Conservation (phyloP, 179 eudicot genomes). For the Silene coronaria region DNA sequence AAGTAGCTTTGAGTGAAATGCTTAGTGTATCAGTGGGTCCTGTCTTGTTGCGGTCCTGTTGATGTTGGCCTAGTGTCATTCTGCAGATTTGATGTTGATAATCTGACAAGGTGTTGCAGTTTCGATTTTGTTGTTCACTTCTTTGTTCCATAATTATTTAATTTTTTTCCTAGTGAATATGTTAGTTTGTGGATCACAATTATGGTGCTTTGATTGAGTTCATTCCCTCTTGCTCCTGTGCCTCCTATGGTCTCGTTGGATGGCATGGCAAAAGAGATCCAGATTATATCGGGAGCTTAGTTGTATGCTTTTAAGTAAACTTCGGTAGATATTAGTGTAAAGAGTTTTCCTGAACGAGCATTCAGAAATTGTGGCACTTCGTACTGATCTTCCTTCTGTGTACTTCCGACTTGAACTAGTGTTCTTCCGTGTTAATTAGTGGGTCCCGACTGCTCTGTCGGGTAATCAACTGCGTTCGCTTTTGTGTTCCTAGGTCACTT, state of each 20-base stretch:
- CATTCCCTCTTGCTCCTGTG: slow-evolving; percentile 10
- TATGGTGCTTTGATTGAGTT: background rate
- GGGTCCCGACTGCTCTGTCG: too few species aligned
- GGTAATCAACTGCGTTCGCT: too few species aligned
- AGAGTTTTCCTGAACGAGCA: too few species aligned
- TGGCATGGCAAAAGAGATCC: slow-evolving; percentile 15
- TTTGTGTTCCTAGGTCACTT: too few species aligned
- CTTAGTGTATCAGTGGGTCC: slow-evolving; percentile 74
- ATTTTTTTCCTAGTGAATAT: slow-evolving; percentile 8
- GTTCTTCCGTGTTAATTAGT: too few species aligned
- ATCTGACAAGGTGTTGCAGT: slow-evolving; percentile 12
- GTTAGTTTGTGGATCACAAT: slow-evolving; percentile 4
- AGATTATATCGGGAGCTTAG: slow-evolving; percentile 22
- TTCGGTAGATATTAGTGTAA: too few species aligned
- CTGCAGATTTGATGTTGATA: slow-evolving; percentile 20
- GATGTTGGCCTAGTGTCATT: slow-evolving; percentile 23
- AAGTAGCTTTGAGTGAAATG: slow-evolving; percentile 71
- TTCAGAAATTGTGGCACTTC: background rate
- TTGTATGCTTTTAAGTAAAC: slow-evolving; percentile 15
- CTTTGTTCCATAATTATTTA: slow-evolving; percentile 7
- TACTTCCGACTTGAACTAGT: too few species aligned
- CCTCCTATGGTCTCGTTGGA: background rate
- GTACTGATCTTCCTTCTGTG: too few species aligned
- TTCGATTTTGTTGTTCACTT: slow-evolving; percentile 20
- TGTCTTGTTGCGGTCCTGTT: slow-evolving; percentile 61